Base-by-base conservation (phyloP, 2,329 filamentous ascomycete genomes). In the Penicillium sp. region DNA sequence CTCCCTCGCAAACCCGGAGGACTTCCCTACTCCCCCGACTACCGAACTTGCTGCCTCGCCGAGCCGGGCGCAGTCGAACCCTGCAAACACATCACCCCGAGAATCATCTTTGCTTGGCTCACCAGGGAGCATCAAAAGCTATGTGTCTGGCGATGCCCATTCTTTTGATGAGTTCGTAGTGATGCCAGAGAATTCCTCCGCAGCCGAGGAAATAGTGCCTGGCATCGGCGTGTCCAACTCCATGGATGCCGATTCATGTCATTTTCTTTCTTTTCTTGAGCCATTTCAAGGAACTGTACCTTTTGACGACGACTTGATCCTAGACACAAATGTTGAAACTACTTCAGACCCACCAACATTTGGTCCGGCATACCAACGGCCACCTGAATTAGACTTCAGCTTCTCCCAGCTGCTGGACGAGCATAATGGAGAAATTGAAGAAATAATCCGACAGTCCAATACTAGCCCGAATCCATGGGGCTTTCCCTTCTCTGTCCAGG, bases 381-480 rank as follows among this genome's bases (percentile, higher is more conserved):
- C 50, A 4, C 44, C 51, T 18, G 50, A 50, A 6, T 62, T 63
- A 9, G 60, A 53, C 9, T 61, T 69, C 20, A 72, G 64, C 29
- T 72, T 74, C 53, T 68, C 70, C 27, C 65, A 67, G 18, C 53
- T 73, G 9, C 54, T 73, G n/a, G 69, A 72, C 46, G 68, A 67
- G 8, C 67, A 72, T 7, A 62, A 80, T 15, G 79, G 82, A 26
- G 80, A 81, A 40, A 72, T 85, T 12, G 83, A 86, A 64, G 82
- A 86, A 52, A 78, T 86, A 42, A 72, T 81, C 20, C 75, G 81
- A 35, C 67, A 71, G 41, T 60, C 69, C 11, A 67, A 74, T 20
- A 56, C 64, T 6, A 64, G 67, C 18, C 56, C 64, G 15, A 67
- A 69, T 35, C 56, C 69, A 4, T 78, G 74, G 71, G 61, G 73